Evolutionary conservation across 2,329 filamentous ascomycete species (phyloP), one percentile per base, ranked within the genome.

Genomic region (Pseudofabraea citricarpa): DNA sequence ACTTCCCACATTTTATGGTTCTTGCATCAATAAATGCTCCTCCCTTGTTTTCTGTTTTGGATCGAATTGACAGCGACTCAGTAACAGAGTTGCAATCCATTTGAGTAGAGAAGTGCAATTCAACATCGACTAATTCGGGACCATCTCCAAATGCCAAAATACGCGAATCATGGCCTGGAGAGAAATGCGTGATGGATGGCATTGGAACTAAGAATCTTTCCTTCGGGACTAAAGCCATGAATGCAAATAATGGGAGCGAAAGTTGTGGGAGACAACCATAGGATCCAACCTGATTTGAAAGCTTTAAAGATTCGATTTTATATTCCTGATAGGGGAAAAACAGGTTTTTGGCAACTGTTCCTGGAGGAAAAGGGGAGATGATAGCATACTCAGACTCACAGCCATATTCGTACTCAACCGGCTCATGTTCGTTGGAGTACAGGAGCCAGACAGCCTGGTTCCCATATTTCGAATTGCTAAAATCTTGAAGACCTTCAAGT

Each of bases 401-500:
- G 16, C 16, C 10, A 15, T n/a, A 31, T 31, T 31, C 2, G 27
- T n/a, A 31, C 3, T 31, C 6, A 12, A 4, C 16, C 13, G 27
- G 13, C 27, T 31, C 5, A 15, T 31, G 13, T 10, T 31, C 27
- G 10, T 31, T 31, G 10, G 27, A n/a, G 16, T 31, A 31, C 13
- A 31, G 13, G 4, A 31, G 27, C 27, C 27, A 77, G 9, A 76
- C 63, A 2, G 54, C 52, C 2, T 54, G 58, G 41, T 73, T 71
- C 22, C 64, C 62, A 40, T 72, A 67, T 3, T 51, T 48, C 38
- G 65, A 47, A 10, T 58, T 65, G 4, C 70, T 61, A 44, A 73
- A 71, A 45, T 78, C 67, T 52, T 83, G 79, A 8, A 74, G 59
- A 10, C 59, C 65, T 4, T 69, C 62, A 45, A 72, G 63, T 22